Conservation (phyloP, 1,284 basidiomycete species). For the Calocybe gambosa region DNA sequence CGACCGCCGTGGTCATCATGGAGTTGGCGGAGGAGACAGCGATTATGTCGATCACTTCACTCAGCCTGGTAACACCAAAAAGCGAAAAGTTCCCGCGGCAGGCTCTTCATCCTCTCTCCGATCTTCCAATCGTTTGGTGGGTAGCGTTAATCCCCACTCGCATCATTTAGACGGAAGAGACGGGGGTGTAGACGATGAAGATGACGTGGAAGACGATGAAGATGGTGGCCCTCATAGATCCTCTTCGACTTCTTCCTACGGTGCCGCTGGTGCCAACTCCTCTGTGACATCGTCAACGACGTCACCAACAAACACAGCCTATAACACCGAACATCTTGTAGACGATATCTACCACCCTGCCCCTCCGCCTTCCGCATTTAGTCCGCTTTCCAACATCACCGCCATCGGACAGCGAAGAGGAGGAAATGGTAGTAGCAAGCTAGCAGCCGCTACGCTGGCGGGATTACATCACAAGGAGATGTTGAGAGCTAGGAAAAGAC, state of each 20-base stretch:
- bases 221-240: neutral
- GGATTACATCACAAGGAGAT: conserved; percentile 71
- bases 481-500: conserved; percentile 58
- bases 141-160: no score
- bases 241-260: no score
- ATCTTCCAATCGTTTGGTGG: no score
- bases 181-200: neutral
- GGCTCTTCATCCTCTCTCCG: neutral
- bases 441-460: conserved; percentile 56
- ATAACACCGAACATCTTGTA: neutral
- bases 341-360: conserved; percentile 15
- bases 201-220: conserved; percentile 9
- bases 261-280: no score
- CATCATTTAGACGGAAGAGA: neutral
- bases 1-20: neutral
- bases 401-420: conserved; percentile 14
- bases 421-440: conserved; percentile 34
- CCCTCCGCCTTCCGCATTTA: conserved; percentile 7
- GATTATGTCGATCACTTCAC: conserved; percentile 62
- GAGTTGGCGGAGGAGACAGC: conserved; percentile 1
- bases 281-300: no score
- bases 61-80: conserved; percentile 79
- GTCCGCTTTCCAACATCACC: conserved; percentile 22
- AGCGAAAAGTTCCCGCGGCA: conserved; percentile 67
- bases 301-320: no score